Conservation (phyloP, 2,329 filamentous ascomycete species). For the Lomentospora prolificans region DNA sequence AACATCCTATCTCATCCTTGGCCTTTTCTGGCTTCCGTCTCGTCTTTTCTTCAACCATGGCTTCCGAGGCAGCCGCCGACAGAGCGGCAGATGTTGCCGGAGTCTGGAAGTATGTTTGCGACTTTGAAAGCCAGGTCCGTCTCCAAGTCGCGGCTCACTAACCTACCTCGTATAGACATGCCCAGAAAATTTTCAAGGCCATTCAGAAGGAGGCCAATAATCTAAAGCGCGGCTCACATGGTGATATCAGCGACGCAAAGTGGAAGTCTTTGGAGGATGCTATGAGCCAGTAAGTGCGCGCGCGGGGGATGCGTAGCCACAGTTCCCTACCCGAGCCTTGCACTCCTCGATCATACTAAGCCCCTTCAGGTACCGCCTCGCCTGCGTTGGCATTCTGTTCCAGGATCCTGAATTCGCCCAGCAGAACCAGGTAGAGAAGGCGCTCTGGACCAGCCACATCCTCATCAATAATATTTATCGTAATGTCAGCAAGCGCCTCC, state of each 20-base stretch:
- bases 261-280: slow-evolving; percentile 33
- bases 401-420: slow-evolving; percentile 59
- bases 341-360: slow-evolving; percentile 6
- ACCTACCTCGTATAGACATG: slow-evolving; percentile 21
- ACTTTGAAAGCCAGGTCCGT: background rate
- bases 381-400: slow-evolving; percentile 64
- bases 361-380: slow-evolving; percentile 38
- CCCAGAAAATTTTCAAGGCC: slow-evolving; percentile 32
- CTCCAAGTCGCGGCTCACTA: background rate
- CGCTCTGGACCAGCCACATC: slow-evolving; percentile 71
- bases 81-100: slow-evolving; percentile 7
- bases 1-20: background rate
- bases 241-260: slow-evolving; percentile 28
- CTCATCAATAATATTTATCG: slow-evolving; percentile 66
- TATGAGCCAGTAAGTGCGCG: slow-evolving; percentile 30
- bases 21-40: background rate
- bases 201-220: slow-evolving; percentile 33
- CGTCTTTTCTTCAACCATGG: background rate
- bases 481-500: slow-evolving; percentile 11
- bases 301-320: background rate
- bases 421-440: slow-evolving; percentile 54
- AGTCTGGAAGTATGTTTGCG: slow-evolving; percentile 12
- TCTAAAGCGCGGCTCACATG: slow-evolving; percentile 25
- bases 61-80: slow-evolving; percentile 2
- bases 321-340: background rate